Evolutionary conservation across 2,329 filamentous ascomycete species (phyloP), one percentile per base, ranked within the genome.

Genomic region (Samsoniella hepiali): DNA sequence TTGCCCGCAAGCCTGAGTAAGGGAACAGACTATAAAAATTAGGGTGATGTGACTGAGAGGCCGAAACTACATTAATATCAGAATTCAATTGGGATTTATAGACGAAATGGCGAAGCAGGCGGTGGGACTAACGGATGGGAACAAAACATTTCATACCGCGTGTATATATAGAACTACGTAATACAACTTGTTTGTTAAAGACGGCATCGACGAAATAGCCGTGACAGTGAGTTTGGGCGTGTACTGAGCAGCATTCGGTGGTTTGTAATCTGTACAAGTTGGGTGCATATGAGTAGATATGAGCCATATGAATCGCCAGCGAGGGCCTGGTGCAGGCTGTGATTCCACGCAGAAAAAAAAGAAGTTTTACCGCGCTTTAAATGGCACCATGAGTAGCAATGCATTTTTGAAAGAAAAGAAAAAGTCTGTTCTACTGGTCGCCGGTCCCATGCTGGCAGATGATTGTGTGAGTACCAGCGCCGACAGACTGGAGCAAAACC

Each of bases 1-100:
- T 96, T 58, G 93, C 86, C 63, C 86, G 89, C 77, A 96, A 96
- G 82, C 91, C 92, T n/a, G 62, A 63, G 49, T 63, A 63, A 50
- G 22, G 8, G 17, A 29, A 32, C 27, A 22, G 10, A 27, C 15
- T 15, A 15, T 47, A 27, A 9, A 29, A 22, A 10, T n/a, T 51
- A 10, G 17, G 55, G 42, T 15, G 17, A 32, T 27, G 17, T n/a
- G 17, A 22, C 17, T 32, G 31, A 7, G 27, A 2, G 31, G 15
- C 38, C 34, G 51, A 54, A 42, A 50, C 17, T n/a, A 51, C 47
- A 22, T 42, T 57, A 38, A 58, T 51, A 58, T n/a, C 40, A 29
- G 31, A 47, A 47, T 17, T 15, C 22, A 22, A 31, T 22, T 27
- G 27, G 40, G 31, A 62, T 5, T 53, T n/a, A 27, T 11, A 42